Conservation (phyloP, 2,329 filamentous ascomycete species). For the Penicillium rolfsii region DNA sequence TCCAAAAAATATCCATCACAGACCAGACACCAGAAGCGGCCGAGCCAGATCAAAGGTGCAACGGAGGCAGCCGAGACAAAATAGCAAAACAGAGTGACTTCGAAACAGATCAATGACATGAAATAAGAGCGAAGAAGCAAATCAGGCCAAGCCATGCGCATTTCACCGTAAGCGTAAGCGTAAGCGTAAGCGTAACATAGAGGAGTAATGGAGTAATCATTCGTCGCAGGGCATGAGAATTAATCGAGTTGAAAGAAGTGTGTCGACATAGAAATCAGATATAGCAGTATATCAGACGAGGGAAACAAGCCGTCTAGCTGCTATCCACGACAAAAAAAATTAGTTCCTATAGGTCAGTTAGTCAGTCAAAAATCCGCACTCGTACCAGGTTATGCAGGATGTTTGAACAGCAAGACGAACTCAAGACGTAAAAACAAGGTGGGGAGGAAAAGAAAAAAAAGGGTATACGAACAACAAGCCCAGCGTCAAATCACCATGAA, state of each 20-base stretch:
- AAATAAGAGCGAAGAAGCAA: conserved; percentile 6
- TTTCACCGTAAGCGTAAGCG: conserved; percentile 14
- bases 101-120: conserved; percentile 9
- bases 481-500: conserved; percentile 80
- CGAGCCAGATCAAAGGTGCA: conserved; percentile 20
- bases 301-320: conserved; percentile 18
- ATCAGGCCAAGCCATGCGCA: conserved; percentile 21
- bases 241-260: background rate
- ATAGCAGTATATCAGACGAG: background rate
- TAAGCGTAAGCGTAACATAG: conserved; percentile 12
- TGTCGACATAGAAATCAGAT: background rate
- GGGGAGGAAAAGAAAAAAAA: conserved; percentile 1
- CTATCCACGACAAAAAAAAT: conserved; percentile 16
- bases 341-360: conserved; percentile 27
- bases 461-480: conserved; percentile 68
- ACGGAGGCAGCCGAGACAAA: conserved; percentile 12
- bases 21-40: conserved; percentile 19
- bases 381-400: background rate
- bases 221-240: background rate
- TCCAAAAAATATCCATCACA: conserved; percentile 9
- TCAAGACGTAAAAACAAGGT: background rate
- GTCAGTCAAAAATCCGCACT: conserved; percentile 8
- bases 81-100: background rate
- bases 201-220: conserved; percentile 4
- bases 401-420: background rate